These are phyloP conservation scores for Piper longum DNA, from an alignment of 164 flowering plant genomes.

Conservation along the genomic window DNA sequence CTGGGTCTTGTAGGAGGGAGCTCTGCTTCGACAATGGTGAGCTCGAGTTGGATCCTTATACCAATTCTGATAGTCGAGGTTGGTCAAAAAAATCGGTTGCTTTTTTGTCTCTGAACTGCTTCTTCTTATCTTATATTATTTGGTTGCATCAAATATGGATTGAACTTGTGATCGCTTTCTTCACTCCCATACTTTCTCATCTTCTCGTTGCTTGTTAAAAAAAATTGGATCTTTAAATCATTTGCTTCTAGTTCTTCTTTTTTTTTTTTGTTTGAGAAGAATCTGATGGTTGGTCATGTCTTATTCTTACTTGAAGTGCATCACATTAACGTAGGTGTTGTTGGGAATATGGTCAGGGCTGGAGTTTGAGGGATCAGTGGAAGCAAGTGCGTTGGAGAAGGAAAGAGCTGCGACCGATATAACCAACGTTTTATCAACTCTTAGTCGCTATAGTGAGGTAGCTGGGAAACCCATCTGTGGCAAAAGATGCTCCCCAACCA, in stretches of 20 bases:
- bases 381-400: slow-evolving; percentile 79
- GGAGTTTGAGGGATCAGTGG: slow-evolving; percentile 45
- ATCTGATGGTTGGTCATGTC: background rate
- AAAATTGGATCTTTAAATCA: no score
- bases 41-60: slow-evolving; percentile 17
- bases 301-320: background rate
- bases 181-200: no score
- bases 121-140: no score
- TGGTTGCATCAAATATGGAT: no score
- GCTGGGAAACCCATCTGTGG: slow-evolving; percentile 57
- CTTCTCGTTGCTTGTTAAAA: no score
- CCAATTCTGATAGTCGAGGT: slow-evolving; percentile 43
- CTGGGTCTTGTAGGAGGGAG: slow-evolving; percentile 73
- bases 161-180: no score
- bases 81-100: slow-evolving; percentile 2
- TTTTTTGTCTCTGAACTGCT: no score
- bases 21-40: slow-evolving; percentile 37
- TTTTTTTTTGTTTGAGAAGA: slow-evolving; percentile 40
- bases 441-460: slow-evolving; percentile 54
- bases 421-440: slow-evolving; percentile 46
- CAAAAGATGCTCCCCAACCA: slow-evolving; percentile 37
- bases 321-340: background rate
- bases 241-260: background rate
- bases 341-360: slow-evolving; percentile 21
- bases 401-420: slow-evolving; percentile 37